Percentiles rank a stretch among this genome's conserved stretches.
Evolutionary conservation across 371 early-diverging fungal genomes (phyloP).

Genomic region (Sporodiniella umbellata): DNA sequence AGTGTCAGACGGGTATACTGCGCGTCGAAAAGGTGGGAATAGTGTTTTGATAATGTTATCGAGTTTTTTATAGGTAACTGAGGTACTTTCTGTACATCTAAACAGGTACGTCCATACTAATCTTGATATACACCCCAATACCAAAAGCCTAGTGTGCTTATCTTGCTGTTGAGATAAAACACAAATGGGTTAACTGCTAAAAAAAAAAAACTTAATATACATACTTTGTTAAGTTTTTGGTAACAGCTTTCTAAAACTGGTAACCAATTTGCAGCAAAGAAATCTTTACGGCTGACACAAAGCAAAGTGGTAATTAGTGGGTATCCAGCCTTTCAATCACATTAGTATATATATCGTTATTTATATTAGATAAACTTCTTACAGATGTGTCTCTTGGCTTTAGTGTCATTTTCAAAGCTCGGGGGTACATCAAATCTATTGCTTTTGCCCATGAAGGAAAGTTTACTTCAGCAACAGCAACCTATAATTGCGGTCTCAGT

Average conservation of each 20-base stretch:
- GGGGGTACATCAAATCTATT: conserved; percentile 87
- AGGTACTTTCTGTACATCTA: conserved; percentile 74
- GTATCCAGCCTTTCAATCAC: conserved; percentile 59
- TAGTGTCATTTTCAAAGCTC: conserved; percentile 84
- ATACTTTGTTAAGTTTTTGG: conserved; percentile 72
- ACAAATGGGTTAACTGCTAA: background rate
- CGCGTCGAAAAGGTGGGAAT: conserved; percentile 66
- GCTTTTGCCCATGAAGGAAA: conserved; percentile 90
- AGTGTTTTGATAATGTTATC: conserved; percentile 67
- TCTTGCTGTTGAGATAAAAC: conserved; percentile 43
- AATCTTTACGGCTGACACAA: conserved; percentile 86
- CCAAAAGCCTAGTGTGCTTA: conserved; percentile 64
- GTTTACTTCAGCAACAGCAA: conserved; percentile 93
- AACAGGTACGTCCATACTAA: conserved; percentile 93
- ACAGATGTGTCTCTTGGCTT: conserved; percentile 78
- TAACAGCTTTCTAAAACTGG: conserved; percentile 74
- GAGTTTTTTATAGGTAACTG: conserved; percentile 55
- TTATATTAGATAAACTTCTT: background rate
- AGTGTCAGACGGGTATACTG: conserved; percentile 71
- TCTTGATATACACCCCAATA: conserved; percentile 78
- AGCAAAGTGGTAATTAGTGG: conserved; percentile 86
- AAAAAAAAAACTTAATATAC: background rate
- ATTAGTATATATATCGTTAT: background rate
- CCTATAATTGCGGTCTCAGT: too few relatives aligned
- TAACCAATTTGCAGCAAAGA: conserved; percentile 80